Conservation (phyloP, 805 yeast species). For the Candida krabiensis region DNA sequence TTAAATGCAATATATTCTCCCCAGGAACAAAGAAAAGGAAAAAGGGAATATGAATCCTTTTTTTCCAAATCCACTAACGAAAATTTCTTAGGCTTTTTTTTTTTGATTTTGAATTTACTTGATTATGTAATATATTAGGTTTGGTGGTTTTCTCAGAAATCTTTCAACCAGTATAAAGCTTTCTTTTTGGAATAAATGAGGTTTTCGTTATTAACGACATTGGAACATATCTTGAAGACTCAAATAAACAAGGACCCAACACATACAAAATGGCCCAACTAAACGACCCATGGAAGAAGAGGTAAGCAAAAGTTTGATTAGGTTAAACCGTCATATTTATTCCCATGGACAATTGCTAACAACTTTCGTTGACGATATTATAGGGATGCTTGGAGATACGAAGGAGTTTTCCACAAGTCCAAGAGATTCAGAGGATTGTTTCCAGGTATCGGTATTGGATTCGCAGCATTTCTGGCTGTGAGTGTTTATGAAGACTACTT, state of each 20-base stretch:
- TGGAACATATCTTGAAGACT: background rate
- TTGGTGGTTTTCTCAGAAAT: too few relatives aligned
- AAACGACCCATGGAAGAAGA: constrained; percentile 47
- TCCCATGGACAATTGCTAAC: too few relatives aligned
- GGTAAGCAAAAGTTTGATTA: too few relatives aligned
- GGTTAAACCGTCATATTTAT: too few relatives aligned
- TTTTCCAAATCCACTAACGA: too few relatives aligned
- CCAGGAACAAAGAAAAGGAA: too few relatives aligned
- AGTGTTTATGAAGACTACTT: constrained; percentile 60
- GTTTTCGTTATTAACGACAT: background rate
- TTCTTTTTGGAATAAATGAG: background rate
- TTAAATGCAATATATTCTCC: too few relatives aligned
- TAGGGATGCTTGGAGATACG: constrained; percentile 91
- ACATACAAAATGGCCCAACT: constrained; percentile 25
- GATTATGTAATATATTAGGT: background rate
- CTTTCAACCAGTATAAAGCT: constrained; percentile 3
- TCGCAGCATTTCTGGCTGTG: constrained; percentile 70
- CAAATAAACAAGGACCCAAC: background rate
- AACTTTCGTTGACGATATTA: too few relatives aligned
- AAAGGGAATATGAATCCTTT: too few relatives aligned
- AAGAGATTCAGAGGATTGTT: constrained; percentile 69
- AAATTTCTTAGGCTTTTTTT: background rate
- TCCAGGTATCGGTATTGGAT: constrained; percentile 80
- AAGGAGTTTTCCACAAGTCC: constrained; percentile 72
- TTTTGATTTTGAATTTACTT: too few relatives aligned